Conservation (phyloP, 2,329 filamentous ascomycete species). For the Monilinia polystroma region DNA sequence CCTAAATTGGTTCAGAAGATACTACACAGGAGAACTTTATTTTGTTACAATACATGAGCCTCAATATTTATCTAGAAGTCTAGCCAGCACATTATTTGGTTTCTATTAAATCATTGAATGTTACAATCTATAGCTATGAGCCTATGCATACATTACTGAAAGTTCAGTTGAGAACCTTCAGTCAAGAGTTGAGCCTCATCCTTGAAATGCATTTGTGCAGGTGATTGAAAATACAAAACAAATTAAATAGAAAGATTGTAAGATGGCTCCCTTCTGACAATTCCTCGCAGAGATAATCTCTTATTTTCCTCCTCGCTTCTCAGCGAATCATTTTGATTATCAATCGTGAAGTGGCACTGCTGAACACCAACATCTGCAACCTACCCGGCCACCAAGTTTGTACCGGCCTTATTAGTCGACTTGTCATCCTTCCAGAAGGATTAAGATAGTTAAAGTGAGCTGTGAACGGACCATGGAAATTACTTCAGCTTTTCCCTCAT, state of each 20-base stretch:
- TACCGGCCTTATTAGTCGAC: neutral
- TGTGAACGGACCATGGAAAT: neutral
- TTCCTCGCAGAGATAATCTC: neutral
- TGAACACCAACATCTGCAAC: neutral
- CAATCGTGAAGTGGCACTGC: neutral
- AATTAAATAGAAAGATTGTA: no score
- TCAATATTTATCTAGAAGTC: neutral
- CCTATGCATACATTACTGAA: no score
- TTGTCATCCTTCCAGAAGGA: neutral
- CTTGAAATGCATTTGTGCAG: neutral
- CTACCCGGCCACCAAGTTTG: neutral
- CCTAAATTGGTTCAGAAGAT: neutral
- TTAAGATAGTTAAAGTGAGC: no score
- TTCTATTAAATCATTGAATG: neutral
- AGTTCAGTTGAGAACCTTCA: no score
- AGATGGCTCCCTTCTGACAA: neutral
- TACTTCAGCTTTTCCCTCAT: neutral
- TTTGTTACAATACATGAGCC: no score
- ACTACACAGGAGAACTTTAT: neutral
- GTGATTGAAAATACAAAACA: neutral
- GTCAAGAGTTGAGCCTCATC: neutral
- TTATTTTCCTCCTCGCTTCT: no score
- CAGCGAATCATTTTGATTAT: no score
- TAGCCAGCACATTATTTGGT: no score
- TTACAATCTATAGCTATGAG: no score